Evolutionary conservation across 1,139 yeast species (phyloP), one percentile per base, ranked within the genome.

Genomic region (Candida pseudoviswanathii): DNA sequence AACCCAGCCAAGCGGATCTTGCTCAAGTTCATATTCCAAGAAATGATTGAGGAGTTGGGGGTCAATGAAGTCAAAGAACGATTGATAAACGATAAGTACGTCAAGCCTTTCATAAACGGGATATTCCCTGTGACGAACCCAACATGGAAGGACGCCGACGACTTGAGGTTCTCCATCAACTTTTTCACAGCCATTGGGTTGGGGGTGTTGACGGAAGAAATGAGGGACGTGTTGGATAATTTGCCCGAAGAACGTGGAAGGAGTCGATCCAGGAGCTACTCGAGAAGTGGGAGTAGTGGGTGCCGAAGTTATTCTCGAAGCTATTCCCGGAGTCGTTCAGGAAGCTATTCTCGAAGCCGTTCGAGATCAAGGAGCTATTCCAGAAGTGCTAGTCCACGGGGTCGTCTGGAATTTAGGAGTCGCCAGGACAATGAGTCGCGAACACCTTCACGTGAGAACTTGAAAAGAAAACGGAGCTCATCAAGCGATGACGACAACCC

Each of bases 151-250:
- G 76, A 78, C 54, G 72, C 79, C 0, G 89, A 86, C n/a, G 75
- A 84, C 51, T 70, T 85, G 9, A 71, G 95, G 51, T 94, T 91
- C 63, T 81, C 96, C 1, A 90, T 92, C 63, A 94, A 94, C 62
- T 94, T 79, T 64, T 94, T 92, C 67, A 92, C 98, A 0, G 97
- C 97, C 1, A 90, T 94, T 57, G 96, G 96, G 0, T 66, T 92
- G 48, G 98, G 98, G 44, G 77, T 80, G 2, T 64, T 94, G 51
- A 92, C 98, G 0, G 96, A 90, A 44, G 80, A 72, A 8, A 87
- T 91, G 96, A 79, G 99, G 67, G 77, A 72, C 8, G 75, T 72
- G 10, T 69, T 89, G 52, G 53, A 51, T 36, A 49, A 47, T 27
- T 42, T 58, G 26, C 61, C 65, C 41, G 51, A 47, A 46, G 51